Evolutionary conservation across 2,329 filamentous ascomycete species (phyloP).

Genomic region (Chrysoporthe austroafricana): DNA sequence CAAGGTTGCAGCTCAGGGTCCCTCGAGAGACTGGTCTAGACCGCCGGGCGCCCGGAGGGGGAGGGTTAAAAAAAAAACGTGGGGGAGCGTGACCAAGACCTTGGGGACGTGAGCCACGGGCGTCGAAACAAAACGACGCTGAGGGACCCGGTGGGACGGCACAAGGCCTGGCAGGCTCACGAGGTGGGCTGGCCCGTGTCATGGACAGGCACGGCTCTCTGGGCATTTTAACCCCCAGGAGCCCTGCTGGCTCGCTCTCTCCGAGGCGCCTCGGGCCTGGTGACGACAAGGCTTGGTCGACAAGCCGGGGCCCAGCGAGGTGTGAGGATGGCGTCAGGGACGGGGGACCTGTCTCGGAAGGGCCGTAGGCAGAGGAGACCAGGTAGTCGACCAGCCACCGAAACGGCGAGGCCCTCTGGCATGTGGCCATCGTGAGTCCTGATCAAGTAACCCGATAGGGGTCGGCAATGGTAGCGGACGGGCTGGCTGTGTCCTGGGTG

Average conservation of each 20-base stretch:
- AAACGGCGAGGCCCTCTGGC: neutral
- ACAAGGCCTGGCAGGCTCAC: neutral
- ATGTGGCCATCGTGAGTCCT: conserved; percentile 1
- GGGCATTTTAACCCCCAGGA: neutral
- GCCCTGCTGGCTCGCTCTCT: neutral
- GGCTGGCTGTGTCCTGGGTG: neutral
- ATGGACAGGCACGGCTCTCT: neutral
- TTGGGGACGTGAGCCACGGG: neutral
- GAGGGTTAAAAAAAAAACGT: neutral
- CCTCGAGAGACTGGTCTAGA: conserved; percentile 10
- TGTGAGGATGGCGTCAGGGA: neutral
- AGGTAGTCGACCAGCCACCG: neutral
- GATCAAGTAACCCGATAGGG: neutral
- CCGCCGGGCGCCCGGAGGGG: neutral
- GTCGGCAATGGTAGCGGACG: neutral
- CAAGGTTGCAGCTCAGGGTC: conserved; percentile 3
- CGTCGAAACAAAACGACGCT: neutral
- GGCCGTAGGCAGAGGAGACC: too few relatives aligned
- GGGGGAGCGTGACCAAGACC: neutral
- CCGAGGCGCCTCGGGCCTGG: neutral
- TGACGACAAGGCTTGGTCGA: neutral
- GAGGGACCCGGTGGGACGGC: neutral
- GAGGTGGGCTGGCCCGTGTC: conserved; percentile 1
- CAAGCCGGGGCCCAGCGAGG: neutral
- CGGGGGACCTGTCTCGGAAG: neutral